A percentile compares a stretch with the other conserved stretches of the same genome.
Conservation (phyloP, 2,329 filamentous ascomycete species). For the Intubia oerlemansii region DNA sequence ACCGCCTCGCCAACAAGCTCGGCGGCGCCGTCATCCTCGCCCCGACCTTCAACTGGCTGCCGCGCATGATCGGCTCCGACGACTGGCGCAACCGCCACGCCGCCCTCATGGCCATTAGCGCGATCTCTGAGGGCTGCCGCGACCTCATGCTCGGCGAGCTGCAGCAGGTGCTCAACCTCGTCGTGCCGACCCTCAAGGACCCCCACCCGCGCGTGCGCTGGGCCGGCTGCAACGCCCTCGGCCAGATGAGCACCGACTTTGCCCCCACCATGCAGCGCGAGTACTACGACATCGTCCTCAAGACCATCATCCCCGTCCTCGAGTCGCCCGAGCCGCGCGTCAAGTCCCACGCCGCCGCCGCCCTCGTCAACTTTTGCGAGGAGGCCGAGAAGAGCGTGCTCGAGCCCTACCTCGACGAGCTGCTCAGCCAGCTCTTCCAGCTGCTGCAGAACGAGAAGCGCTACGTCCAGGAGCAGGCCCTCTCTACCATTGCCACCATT, state of each 20-base stretch:
- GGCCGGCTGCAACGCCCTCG: conserved; percentile 95
- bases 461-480: conserved; percentile 91
- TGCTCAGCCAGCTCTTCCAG: conserved; percentile 68
- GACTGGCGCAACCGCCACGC: conserved; percentile 92
- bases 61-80: conserved; percentile 89
- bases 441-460: conserved; percentile 81
- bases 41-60: conserved; percentile 91
- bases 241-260: conserved; percentile 99
- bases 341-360: conserved; percentile 92
- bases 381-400: conserved; percentile 84
- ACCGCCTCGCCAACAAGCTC: conserved; percentile 88
- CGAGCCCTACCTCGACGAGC: conserved; percentile 78
- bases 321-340: conserved; percentile 80
- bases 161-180: conserved; percentile 79
- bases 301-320: conserved; percentile 80
- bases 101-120: conserved; percentile 94
- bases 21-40: conserved; percentile 83
- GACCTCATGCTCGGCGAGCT: conserved; percentile 92
- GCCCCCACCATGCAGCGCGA: conserved; percentile 95
- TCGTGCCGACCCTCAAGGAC: conserved; percentile 80
- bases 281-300: conserved; percentile 72
- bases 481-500: conserved; percentile 95
- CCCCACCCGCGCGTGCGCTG: conserved; percentile 86
- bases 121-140: conserved; percentile 91
- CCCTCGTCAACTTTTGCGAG: conserved; percentile 96